Conservation (phyloP, 805 yeast species). For the Hanseniaspora singularis region DNA sequence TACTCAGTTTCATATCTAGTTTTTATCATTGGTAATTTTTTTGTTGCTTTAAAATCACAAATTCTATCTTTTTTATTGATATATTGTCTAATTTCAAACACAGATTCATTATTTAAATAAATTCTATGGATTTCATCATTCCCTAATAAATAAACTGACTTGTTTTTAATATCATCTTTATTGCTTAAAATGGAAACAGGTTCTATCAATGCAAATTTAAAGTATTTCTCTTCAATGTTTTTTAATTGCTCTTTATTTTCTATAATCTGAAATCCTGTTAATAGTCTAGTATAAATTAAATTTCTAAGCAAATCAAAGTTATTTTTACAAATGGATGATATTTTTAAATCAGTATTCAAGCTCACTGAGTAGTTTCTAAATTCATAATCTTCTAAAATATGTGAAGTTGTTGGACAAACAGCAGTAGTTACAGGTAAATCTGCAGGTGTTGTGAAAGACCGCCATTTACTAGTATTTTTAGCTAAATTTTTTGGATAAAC, state of each 20-base stretch:
- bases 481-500: slow-evolving; percentile 67
- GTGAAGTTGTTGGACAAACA: slow-evolving; percentile 58
- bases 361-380: slow-evolving; percentile 75
- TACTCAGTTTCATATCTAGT: slow-evolving; percentile 68
- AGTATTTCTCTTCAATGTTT: slow-evolving; percentile 26
- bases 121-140: slow-evolving; percentile 81
- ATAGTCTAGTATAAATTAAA: slow-evolving; percentile 71
- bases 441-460: slow-evolving; percentile 86
- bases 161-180: slow-evolving; percentile 39
- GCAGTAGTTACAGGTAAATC: slow-evolving; percentile 74
- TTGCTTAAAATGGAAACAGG: slow-evolving; percentile 48
- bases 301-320: slow-evolving; percentile 58
- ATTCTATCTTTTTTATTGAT: slow-evolving; percentile 30
- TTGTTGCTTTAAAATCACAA: slow-evolving; percentile 26
- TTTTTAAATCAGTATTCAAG: slow-evolving; percentile 43
- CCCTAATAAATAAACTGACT: slow-evolving; percentile 61
- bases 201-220: slow-evolving; percentile 32
- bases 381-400: slow-evolving; percentile 60
- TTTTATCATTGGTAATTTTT: slow-evolving; percentile 48
- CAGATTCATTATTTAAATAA: slow-evolving; percentile 56
- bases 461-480: slow-evolving; percentile 73
- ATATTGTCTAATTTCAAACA: slow-evolving; percentile 70
- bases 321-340: slow-evolving; percentile 24
- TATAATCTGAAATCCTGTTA: slow-evolving; percentile 79
- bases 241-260: slow-evolving; percentile 31